Evolutionary conservation across 2,329 filamentous ascomycete genomes (phyloP).

Genomic region (Cytospora mali): DNA sequence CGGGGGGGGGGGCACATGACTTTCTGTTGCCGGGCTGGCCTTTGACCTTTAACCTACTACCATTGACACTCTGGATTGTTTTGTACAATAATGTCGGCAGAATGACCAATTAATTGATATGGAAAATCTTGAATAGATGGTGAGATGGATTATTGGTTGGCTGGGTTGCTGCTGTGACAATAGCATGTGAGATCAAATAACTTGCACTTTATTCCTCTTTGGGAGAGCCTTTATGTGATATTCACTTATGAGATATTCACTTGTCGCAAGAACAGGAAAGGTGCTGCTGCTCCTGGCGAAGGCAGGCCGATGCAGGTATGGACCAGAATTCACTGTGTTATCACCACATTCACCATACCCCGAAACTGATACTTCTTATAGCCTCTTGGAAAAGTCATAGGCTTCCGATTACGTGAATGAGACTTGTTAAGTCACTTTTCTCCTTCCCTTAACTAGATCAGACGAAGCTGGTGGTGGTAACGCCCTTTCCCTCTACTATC

Average conservation of each 20-base stretch:
- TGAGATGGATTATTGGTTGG: not conserved
- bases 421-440: not conserved
- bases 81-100: not conserved
- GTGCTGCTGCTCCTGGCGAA: not conserved
- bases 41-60: not conserved
- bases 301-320: not conserved
- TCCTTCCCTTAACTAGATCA: not conserved
- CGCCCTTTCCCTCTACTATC: not conserved
- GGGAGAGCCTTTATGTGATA: not conserved
- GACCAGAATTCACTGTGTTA: not conserved
- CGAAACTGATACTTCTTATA: not conserved
- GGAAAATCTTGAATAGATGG: not conserved
- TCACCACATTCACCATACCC: no score
- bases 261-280: not conserved
- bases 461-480: not conserved
- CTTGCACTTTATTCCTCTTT: not conserved
- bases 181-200: not conserved
- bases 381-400: not conserved
- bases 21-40: not conserved
- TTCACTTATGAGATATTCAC: not conserved
- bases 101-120: not conserved
- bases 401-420: no score
- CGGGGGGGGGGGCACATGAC: not conserved
- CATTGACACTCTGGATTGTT: not conserved
- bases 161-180: not conserved